Evolutionary conservation across 805 yeast genomes (phyloP).

Genomic region (Saccharomycopsis javanensis): DNA sequence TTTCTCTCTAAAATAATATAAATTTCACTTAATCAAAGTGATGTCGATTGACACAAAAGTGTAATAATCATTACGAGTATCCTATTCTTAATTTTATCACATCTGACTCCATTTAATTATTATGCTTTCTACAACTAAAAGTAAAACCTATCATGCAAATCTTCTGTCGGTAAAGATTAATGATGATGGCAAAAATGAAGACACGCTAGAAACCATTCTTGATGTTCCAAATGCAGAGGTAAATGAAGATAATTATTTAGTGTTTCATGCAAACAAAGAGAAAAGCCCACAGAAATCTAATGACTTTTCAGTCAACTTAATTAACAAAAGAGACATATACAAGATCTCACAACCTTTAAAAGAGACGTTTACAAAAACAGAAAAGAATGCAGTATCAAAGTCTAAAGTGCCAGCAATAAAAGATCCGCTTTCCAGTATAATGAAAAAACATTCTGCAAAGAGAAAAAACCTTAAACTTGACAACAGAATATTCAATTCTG

Average conservation of each 20-base stretch:
- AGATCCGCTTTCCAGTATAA: slow-evolving; percentile 13
- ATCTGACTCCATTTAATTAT: too few relatives aligned
- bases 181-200: neutral
- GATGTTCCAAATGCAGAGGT: slow-evolving; percentile 12
- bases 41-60: too few relatives aligned
- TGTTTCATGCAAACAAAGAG: neutral
- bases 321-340: slow-evolving; percentile 11
- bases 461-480: slow-evolving; percentile 9
- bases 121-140: neutral
- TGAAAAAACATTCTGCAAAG: slow-evolving; percentile 5
- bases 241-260: slow-evolving; percentile 9
- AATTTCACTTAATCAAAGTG: too few relatives aligned
- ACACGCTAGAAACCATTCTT: neutral
- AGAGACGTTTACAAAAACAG: slow-evolving; percentile 3
- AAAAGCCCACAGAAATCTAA: neutral
- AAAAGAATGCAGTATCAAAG: neutral
- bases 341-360: slow-evolving; percentile 11
- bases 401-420: neutral
- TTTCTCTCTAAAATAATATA: too few relatives aligned
- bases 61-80: too few relatives aligned
- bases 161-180: neutral
- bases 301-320: slow-evolving; percentile 8
- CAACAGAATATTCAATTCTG: slow-evolving; percentile 9
- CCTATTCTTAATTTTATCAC: too few relatives aligned
- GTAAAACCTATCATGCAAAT: neutral